A percentile compares a stretch with the other conserved stretches of the same genome.
These are phyloP conservation scores for Tricholoma flavovirens DNA, from an alignment of 768 basidiomycete genomes.

Conservation along the genomic window DNA sequence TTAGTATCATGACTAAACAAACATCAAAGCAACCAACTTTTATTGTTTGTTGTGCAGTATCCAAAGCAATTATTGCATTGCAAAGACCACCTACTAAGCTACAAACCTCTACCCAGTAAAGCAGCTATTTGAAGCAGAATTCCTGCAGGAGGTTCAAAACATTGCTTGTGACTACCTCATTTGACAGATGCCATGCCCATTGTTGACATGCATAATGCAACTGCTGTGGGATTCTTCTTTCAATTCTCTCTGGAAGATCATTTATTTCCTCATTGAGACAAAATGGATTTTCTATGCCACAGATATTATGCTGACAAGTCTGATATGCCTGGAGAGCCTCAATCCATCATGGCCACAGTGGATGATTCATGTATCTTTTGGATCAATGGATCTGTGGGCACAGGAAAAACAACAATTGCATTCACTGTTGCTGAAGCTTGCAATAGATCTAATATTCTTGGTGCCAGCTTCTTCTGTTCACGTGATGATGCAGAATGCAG, in stretches of 20 bases:
- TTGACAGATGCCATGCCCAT: not conserved
- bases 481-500: not conserved
- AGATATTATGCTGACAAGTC: too few species aligned
- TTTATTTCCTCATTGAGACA: not conserved
- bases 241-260: not conserved
- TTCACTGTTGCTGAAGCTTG: not conserved
- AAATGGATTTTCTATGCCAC: not conserved
- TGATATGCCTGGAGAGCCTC: too few species aligned
- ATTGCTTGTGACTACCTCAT: not conserved
- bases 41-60: not conserved
- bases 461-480: not conserved
- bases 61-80: not conserved
- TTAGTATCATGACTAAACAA: not conserved
- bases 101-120: not conserved
- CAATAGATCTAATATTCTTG: not conserved
- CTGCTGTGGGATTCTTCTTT: not conserved
- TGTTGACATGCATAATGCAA: not conserved
- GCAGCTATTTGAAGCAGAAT: not conserved
- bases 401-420: not conserved
- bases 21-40: not conserved
- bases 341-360: too few species aligned
- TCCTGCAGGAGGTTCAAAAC: not conserved
- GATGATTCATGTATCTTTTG: not conserved
- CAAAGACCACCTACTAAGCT: not conserved
- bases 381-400: not conserved